Evolutionary conservation across 2,329 filamentous ascomycete genomes (phyloP), one percentile per base, ranked within the genome.

Genomic region (Claviceps cyperi): DNA sequence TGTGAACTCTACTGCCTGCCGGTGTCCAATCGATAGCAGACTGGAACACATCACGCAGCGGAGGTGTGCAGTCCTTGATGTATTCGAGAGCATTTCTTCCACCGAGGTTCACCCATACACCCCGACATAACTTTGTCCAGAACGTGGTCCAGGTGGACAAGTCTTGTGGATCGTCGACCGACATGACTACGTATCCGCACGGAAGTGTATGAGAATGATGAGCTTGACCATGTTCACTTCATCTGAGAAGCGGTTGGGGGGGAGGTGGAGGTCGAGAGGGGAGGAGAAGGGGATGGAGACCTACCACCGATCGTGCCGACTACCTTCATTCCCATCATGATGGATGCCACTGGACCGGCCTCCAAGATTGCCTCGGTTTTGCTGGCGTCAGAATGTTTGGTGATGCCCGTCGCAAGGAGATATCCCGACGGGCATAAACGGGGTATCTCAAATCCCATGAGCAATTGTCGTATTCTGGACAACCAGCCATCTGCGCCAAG

Each of bases 11-110:
- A 35, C 59, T 62, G 28, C 55, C 61, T 15, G 62, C 58, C 1
- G 61, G 59, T 1, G 65, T 66, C 64, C 61, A 66, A 32, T 65
- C 60, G 35, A 68, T 58, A 11, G 59, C 58, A 5, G 57, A 60
- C 36, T 61, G 58, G 53, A 66, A 67, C 1, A 62, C 59, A 39
- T 62, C 63, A 3, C 57, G 56, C 11, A 66, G 49, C 3, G 51
- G 53, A 4, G 53, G 49, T 5, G 63, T 56, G 38, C 60, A 59
- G 6, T 53, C 50, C 44, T 59, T 59, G 48, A 67, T 49, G 43
- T 61, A 59, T 15, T 58, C 46, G 15, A 68, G 62, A 4, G 68
- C 69, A 17, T 64, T 63, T 44, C 62, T 58, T 24, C 66, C 69
- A 3, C 58, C 59, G 5, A 68, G 53, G 6, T 53, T 49, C 15